Evolutionary conservation across 2,329 filamentous ascomycete species (phyloP).

Genomic region (Fusarium chlamydosporum): DNA sequence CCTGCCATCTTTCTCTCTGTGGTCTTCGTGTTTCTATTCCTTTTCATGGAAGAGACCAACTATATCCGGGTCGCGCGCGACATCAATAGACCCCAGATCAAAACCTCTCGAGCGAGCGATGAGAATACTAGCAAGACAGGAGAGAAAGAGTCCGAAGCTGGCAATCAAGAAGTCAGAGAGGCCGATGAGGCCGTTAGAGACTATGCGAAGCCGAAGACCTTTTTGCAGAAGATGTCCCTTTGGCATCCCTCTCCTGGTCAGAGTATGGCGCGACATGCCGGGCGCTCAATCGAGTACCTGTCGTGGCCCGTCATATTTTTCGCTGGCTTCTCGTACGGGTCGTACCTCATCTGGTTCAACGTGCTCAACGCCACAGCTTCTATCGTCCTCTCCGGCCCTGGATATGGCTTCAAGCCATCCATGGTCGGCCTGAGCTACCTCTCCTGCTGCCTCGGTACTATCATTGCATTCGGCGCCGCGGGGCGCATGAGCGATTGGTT

Average conservation of each 20-base stretch:
- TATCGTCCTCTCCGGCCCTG: slow-evolving; percentile 56
- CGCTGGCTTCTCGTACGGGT: slow-evolving; percentile 60
- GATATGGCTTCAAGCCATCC: slow-evolving; percentile 58
- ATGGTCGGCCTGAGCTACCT: slow-evolving; percentile 59
- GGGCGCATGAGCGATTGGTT: slow-evolving; percentile 58
- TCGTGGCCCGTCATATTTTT: slow-evolving; percentile 61
- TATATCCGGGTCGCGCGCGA: slow-evolving; percentile 58
- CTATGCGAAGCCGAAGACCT: slow-evolving; percentile 54
- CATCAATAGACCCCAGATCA: neutral
- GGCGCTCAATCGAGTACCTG: slow-evolving; percentile 56
- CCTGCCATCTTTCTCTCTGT: slow-evolving; percentile 57
- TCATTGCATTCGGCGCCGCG: slow-evolving; percentile 50
- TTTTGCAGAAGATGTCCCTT: slow-evolving; percentile 59
- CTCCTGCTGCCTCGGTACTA: slow-evolving; percentile 55
- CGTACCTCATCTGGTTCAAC: slow-evolving; percentile 61
- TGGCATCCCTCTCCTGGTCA: slow-evolving; percentile 54
- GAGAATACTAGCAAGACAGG: slow-evolving; percentile 8
- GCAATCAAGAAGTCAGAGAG: slow-evolving; percentile 22
- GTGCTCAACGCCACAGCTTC: slow-evolving; percentile 61
- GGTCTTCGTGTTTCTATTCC: slow-evolving; percentile 60
- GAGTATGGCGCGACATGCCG: slow-evolving; percentile 56
- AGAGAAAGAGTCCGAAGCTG: neutral
- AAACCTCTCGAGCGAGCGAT: slow-evolving; percentile 1
- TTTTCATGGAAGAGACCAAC: slow-evolving; percentile 72
- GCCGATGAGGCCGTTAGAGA: slow-evolving; percentile 1